These are phyloP conservation scores for Clitopilus hobsonii DNA, from an alignment of 768 basidiomycete species.

Conservation along the genomic window DNA sequence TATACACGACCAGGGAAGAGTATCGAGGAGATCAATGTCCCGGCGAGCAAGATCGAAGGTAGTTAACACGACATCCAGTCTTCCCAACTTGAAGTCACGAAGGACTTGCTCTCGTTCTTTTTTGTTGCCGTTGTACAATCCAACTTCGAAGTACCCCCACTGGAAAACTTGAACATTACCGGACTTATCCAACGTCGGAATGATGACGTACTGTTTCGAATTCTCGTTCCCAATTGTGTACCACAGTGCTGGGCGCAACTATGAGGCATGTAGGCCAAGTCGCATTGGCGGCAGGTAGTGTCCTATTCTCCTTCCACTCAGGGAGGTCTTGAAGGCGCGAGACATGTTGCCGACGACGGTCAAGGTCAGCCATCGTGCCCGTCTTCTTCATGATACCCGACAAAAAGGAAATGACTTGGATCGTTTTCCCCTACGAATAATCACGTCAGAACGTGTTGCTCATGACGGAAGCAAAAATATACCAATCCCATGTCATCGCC, in stretches of 20 bases:
- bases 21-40: slow-evolving; percentile 66
- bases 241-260: slow-evolving; percentile 80
- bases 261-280: slow-evolving; percentile 88
- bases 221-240: slow-evolving; percentile 88
- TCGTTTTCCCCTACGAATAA: slow-evolving; percentile 71
- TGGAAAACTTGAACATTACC: slow-evolving; percentile 23
- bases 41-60: slow-evolving; percentile 72
- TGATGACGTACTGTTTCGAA: slow-evolving; percentile 58
- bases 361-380: slow-evolving; percentile 58
- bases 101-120: slow-evolving; percentile 54
- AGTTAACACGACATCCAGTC: slow-evolving; percentile 84
- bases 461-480: slow-evolving; percentile 9
- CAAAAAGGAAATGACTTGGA: slow-evolving; percentile 86
- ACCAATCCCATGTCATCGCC: slow-evolving; percentile 97
- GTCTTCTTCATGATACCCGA: slow-evolving; percentile 88
- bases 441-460: too few species aligned
- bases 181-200: background rate
- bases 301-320: slow-evolving; percentile 47
- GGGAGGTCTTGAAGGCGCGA: slow-evolving; percentile 55
- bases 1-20: slow-evolving; percentile 66
- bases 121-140: slow-evolving; percentile 53
- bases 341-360: slow-evolving; percentile 65
- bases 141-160: slow-evolving; percentile 96
- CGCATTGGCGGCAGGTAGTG: slow-evolving; percentile 60
- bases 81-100: slow-evolving; percentile 72